phyloP scores from a whole-genome alignment of 768 basidiomycete genomes.

The Panaeolus papilionaceus region DNA sequence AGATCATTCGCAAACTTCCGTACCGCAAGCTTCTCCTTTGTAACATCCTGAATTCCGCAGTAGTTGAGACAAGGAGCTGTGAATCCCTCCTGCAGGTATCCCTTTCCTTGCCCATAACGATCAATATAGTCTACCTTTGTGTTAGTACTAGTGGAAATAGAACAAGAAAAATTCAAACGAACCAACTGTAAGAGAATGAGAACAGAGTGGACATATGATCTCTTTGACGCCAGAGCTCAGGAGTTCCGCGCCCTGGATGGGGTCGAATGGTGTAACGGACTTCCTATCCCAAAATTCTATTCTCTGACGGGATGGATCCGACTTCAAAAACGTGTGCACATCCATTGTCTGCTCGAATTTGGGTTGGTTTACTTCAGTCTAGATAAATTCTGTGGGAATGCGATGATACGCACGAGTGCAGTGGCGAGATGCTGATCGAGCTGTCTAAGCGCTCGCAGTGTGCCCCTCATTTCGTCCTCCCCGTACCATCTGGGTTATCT shows the following conservation, averaged over 20 bases:
- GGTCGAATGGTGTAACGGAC: slow-evolving; percentile 26
- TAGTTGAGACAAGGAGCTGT: slow-evolving; percentile 34
- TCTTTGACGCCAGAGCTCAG: slow-evolving; percentile 21
- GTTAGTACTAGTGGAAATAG: no score
- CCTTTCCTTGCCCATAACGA: slow-evolving; percentile 37
- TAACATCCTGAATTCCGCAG: slow-evolving; percentile 45
- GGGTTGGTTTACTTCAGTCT: no score
- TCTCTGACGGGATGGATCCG: slow-evolving; percentile 21
- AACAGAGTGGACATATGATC: slow-evolving; percentile 38
- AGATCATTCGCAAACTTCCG: slow-evolving; percentile 29
- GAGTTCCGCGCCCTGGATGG: background rate
- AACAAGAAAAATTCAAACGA: slow-evolving; percentile 17
- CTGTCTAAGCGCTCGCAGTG: slow-evolving; percentile 28
- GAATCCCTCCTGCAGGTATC: slow-evolving; percentile 55
- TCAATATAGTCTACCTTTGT: background rate
- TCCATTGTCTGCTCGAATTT: slow-evolving; percentile 14
- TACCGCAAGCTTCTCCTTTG: slow-evolving; percentile 30
- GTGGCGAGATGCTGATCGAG: slow-evolving; percentile 27
- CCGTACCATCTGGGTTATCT: slow-evolving; percentile 34
- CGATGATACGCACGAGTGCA: slow-evolving; percentile 26
- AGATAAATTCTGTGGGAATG: no score
- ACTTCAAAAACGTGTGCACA: slow-evolving; percentile 20
- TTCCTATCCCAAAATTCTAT: slow-evolving; percentile 25
- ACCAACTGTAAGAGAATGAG: slow-evolving; percentile 31
- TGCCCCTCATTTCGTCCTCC: slow-evolving; percentile 37